phyloP scores from a whole-genome alignment of 495 filamentous ascomycete species.

The Podospora fimiseda region DNA sequence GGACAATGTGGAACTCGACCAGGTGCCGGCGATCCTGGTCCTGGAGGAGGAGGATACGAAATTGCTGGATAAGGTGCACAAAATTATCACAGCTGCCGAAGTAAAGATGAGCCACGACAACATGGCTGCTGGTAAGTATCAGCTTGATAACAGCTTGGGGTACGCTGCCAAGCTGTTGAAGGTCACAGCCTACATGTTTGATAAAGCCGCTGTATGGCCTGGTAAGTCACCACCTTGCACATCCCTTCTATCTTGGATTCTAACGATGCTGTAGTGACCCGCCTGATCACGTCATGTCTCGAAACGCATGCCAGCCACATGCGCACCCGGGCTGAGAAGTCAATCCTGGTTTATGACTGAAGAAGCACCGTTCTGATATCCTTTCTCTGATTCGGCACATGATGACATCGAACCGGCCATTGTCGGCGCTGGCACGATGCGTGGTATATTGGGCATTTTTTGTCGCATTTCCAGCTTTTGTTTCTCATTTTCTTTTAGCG shows the following conservation, averaged over 20 bases:
- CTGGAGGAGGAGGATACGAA: constrained; percentile 90
- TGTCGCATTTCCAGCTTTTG: too few relatives aligned
- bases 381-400: too few relatives aligned
- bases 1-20: constrained; percentile 67
- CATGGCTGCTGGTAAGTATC: constrained; percentile 47
- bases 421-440: too few relatives aligned
- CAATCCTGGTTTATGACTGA: constrained; percentile 32
- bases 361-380: background rate
- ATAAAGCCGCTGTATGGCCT: constrained; percentile 88
- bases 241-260: constrained; percentile 1
- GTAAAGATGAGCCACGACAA: constrained; percentile 64
- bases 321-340: constrained; percentile 60
- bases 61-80: constrained; percentile 75
- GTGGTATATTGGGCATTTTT: too few relatives aligned
- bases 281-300: constrained; percentile 79
- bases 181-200: constrained; percentile 83
- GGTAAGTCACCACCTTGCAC: constrained; percentile 47
- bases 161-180: constrained; percentile 82
- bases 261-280: constrained; percentile 55
- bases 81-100: constrained; percentile 72
- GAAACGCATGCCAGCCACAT: constrained; percentile 81
- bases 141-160: constrained; percentile 58
- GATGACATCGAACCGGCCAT: background rate
- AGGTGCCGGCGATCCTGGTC: constrained; percentile 79
- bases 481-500: too few relatives aligned